These are phyloP conservation scores for Basidiobolus heterosporus DNA, from an alignment of 371 early-diverging fungal genomes.

Conservation along the genomic window DNA sequence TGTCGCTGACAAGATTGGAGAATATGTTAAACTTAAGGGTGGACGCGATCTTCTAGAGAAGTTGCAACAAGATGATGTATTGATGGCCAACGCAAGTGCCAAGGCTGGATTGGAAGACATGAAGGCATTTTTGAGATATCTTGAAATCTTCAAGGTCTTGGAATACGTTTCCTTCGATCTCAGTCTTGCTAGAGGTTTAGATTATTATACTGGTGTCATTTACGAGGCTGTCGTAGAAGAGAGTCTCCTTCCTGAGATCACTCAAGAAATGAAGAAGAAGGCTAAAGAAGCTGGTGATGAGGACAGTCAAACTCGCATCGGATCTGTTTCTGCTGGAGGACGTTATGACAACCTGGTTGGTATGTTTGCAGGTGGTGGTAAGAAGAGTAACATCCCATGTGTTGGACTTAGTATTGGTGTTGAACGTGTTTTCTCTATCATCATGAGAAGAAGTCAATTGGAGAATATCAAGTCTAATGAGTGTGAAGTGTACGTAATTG, in stretches of 20 bases:
- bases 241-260: slow-evolving; percentile 11
- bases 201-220: slow-evolving; percentile 99
- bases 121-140: slow-evolving; percentile 68
- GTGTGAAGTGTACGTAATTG: slow-evolving; percentile 78
- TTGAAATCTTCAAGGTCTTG: slow-evolving; percentile 61
- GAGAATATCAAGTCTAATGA: slow-evolving; percentile 60
- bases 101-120: slow-evolving; percentile 80
- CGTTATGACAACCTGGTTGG: slow-evolving; percentile 97
- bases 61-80: slow-evolving; percentile 38
- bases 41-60: slow-evolving; percentile 59
- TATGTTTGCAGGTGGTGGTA: slow-evolving; percentile 63
- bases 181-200: slow-evolving; percentile 92
- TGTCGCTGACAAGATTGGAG: slow-evolving; percentile 80
- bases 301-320: slow-evolving; percentile 40
- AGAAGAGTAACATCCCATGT: slow-evolving; percentile 77
- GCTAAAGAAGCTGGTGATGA: slow-evolving; percentile 6
- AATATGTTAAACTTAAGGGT: slow-evolving; percentile 71
- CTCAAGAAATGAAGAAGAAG: slow-evolving; percentile 11
- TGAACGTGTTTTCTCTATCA: slow-evolving; percentile 86
- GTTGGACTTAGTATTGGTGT: slow-evolving; percentile 97
- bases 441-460: slow-evolving; percentile 40
- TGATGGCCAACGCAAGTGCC: slow-evolving; percentile 52
- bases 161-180: slow-evolving; percentile 80
- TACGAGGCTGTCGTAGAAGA: slow-evolving; percentile 85
- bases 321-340: slow-evolving; percentile 98